Evolutionary conservation across 108 stramenopile genomes (phyloP).

Genomic region (Skeletonema marinoi): DNA sequence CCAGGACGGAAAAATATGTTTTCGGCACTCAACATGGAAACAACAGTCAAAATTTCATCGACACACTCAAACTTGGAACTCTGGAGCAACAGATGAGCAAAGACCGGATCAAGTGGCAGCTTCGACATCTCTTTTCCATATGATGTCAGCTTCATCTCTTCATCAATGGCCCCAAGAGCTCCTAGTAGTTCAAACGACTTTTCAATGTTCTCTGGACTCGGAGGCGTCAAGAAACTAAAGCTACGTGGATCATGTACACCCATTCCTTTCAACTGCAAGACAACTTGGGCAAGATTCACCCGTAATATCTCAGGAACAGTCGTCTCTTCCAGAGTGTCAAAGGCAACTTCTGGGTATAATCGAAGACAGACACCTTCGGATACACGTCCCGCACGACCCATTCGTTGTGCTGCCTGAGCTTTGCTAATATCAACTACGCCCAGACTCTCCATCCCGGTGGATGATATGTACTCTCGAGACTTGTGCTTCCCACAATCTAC

Average conservation of each 20-base stretch:
- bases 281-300: conserved; percentile 71
- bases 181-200: conserved; percentile 69
- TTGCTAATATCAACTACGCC: conserved; percentile 69
- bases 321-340: conserved; percentile 54
- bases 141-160: conserved; percentile 65
- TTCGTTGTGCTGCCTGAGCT: conserved; percentile 79
- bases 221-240: conserved; percentile 91
- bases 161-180: conserved; percentile 68
- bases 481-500: conserved; percentile 94
- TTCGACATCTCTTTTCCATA: conserved; percentile 78
- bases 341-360: conserved; percentile 77
- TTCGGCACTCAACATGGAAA: conserved; percentile 95
- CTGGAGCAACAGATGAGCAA: conserved; percentile 77
- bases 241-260: conserved; percentile 85
- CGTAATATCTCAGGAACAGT: conserved; percentile 92
- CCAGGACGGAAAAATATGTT: conserved; percentile 94
- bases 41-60: conserved; percentile 90
- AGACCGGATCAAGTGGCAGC: conserved; percentile 80
- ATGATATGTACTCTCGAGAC: conserved; percentile 62
- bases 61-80: conserved; percentile 80
- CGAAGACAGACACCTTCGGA: conserved; percentile 78
- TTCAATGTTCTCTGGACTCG: conserved; percentile 50
- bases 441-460: conserved; percentile 87
- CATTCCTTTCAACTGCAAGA: conserved; percentile 91
- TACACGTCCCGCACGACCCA: conserved; percentile 83